Conservation (phyloP, 345 rosid species). For the Salix dunnii region DNA sequence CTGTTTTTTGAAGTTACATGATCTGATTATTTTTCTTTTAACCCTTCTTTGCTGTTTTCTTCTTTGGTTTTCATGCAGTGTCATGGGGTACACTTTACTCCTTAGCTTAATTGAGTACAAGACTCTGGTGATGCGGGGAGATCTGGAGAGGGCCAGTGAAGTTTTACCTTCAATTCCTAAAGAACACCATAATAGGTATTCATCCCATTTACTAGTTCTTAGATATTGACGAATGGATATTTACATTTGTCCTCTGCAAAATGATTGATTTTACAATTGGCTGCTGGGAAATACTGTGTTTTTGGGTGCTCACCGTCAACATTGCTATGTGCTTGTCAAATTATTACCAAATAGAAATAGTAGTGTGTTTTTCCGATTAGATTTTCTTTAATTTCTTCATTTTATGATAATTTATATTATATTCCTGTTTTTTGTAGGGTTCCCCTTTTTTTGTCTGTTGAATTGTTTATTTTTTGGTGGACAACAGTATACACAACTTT, state of each 20-base stretch:
- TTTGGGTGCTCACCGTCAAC: not conserved
- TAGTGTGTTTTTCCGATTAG: not conserved
- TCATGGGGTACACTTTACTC: conserved; percentile 77
- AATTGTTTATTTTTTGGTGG: conserved; percentile 5
- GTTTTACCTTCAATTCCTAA: conserved; percentile 80
- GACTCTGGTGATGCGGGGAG: conserved; percentile 97
- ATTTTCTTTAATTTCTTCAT: not conserved
- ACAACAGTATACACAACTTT: not conserved
- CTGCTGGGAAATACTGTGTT: not conserved
- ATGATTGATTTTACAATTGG: not conserved
- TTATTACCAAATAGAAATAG: not conserved
- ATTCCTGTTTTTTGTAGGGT: not conserved
- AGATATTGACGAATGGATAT: not conserved
- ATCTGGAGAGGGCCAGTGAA: conserved; percentile 70
- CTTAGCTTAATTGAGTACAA: conserved; percentile 91
- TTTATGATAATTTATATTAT: not conserved
- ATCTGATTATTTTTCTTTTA: conserved; percentile 10
- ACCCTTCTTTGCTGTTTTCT: conserved; percentile 5
- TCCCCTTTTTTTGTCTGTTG: not conserved
- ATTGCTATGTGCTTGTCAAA: not conserved
- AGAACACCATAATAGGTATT: conserved; percentile 83
- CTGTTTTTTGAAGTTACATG: conserved; percentile 10
- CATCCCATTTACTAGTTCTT: not conserved
- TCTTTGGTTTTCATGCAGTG: conserved; percentile 38
- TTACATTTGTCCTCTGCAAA: not conserved